phyloP scores from a whole-genome alignment of 257 asterid species.

The Fraxinus excelsior region DNA sequence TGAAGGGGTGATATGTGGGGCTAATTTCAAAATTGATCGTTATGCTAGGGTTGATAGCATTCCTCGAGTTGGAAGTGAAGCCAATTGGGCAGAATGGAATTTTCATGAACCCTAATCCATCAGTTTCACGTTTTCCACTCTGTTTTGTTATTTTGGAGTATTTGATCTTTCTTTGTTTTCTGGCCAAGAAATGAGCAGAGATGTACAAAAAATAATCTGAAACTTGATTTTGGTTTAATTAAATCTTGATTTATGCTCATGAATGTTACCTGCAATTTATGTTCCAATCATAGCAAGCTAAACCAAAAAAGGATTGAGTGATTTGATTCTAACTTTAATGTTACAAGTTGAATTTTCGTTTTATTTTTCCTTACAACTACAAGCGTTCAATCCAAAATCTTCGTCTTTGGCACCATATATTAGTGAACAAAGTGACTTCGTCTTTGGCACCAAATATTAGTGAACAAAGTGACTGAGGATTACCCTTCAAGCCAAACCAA shows the following conservation, averaged over 20 bases:
- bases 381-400: neutral
- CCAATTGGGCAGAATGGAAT: slow-evolving; percentile 71
- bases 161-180: neutral
- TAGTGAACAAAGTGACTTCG: neutral
- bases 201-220: neutral
- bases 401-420: neutral
- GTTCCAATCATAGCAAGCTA: neutral
- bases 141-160: neutral
- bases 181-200: neutral
- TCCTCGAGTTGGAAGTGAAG: slow-evolving; percentile 81
- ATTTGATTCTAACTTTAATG: neutral
- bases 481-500: slow-evolving; percentile 54
- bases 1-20: slow-evolving; percentile 80
- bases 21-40: slow-evolving; percentile 71
- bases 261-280: neutral
- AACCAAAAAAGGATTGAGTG: neutral
- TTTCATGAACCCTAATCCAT: slow-evolving; percentile 1
- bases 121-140: neutral
- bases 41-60: slow-evolving; percentile 77
- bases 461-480: neutral
- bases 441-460: neutral
- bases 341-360: neutral
- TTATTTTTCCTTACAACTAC: neutral
- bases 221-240: neutral
- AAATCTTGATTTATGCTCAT: neutral